Evolutionary conservation across 2,329 filamentous ascomycete genomes (phyloP).

Genomic region (Alternaria postmessia): DNA sequence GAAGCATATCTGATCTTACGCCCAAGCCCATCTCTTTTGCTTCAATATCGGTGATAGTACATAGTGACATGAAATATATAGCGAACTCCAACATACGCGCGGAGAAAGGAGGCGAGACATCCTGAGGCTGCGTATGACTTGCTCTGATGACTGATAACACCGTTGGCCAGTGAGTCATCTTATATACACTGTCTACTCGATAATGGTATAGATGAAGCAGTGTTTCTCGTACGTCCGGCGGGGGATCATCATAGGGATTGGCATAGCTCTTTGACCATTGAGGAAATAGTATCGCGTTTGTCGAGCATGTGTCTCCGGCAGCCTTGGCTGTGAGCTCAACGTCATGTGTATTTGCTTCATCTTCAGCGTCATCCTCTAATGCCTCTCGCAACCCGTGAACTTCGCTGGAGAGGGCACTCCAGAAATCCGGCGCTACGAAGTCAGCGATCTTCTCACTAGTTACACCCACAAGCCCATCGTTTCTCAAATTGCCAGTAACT

Average conservation of each 20-base stretch:
- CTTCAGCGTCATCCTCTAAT: not conserved
- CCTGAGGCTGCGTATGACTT: not conserved
- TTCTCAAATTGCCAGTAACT: not conserved
- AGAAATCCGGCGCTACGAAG: not conserved
- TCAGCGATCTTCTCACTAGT: not conserved
- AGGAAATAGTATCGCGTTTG: not conserved
- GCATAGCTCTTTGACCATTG: not conserved
- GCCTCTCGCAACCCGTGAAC: not conserved
- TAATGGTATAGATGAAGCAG: not conserved
- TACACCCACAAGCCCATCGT: not conserved
- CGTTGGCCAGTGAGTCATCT: not conserved
- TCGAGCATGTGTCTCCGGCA: not conserved
- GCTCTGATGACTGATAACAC: not conserved
- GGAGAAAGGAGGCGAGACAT: not conserved
- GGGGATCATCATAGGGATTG: not conserved
- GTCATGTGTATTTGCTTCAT: not conserved
- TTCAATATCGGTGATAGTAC: not conserved
- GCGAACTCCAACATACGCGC: not conserved
- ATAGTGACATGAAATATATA: not conserved
- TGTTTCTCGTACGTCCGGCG: not conserved
- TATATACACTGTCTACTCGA: no score
- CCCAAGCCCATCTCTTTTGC: not conserved
- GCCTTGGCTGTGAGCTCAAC: not conserved
- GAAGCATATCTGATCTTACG: not conserved
- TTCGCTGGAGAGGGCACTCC: not conserved